Evolutionary conservation across 257 asterid genomes (phyloP), one percentile per base, ranked within the genome.

Genomic region (Nicotiana attenuata): DNA sequence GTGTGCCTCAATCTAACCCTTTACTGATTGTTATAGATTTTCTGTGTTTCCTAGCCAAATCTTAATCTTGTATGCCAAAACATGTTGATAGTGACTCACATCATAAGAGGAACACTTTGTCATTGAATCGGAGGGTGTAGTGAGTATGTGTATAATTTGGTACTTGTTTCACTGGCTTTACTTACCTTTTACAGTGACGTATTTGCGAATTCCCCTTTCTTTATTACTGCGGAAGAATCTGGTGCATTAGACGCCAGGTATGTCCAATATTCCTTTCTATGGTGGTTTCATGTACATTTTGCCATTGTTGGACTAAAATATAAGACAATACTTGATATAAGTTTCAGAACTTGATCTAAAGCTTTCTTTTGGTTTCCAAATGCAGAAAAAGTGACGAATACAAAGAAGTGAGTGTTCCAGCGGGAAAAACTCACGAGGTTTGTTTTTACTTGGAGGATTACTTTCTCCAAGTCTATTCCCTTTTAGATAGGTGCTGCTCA

Each of bases 401-500:
- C 83, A 93, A 91, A 91, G 99, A 94, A 91, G 88, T 89, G 80
- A 92, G 83, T 83, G 88, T 96, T 88, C 87, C 92, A 24, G 97
- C 98, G 1, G 99, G 99, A 84, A 90, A 86, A 78, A 89, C 90
- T 41, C 88, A 89, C 11, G 99, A 96, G 99, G 99, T 96, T 85
- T 84, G 91, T 85, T 80, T 85, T 82, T 55, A 57, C 60, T 83
- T 29, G 60, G 31, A 83, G 52, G 24, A 77, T 50, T 83, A 26
- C 19, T 45, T 55, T 83, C 50, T 65, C 50, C 66, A 19, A 0
- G 5, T 52, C 76, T 28, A 1, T 50, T 68, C 52, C 11, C 38
- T 65, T 35, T 80, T 38, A 52, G 53, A 45, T 35, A 47, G 66
- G 66, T n/a, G 67, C 19, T 65, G 31, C 29, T 6, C 17, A 50